Base-by-base conservation (phyloP, 768 basidiomycete species). In the Clitopilus hobsonii region DNA sequence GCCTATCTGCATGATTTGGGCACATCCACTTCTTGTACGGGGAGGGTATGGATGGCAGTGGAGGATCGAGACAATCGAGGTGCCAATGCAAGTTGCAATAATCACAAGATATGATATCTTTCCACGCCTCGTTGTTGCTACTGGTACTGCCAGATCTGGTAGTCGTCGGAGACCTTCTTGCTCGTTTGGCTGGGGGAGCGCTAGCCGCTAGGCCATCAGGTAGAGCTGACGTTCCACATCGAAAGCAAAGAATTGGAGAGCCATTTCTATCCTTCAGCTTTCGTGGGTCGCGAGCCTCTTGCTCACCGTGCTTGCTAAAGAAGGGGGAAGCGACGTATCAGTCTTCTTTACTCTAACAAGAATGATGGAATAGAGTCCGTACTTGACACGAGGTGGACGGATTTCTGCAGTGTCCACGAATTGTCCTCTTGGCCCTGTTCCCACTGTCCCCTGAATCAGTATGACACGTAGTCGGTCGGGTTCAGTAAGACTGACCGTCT, bases 1-100 rank as follows among this genome's bases (percentile, higher is more conserved):
- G 79, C 55, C 85, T 84, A 60, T 97, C 94, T n/a, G 85, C 86
- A 66, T 99, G 97, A 64, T 96, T 93, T 6, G 97, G 97, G 69
- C 97, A 99, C 94, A 96, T 97, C 95, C 96, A 99, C 69, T 95
- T 97, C 76, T 86, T 90, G 60, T 84, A 84, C 55, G 88, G 84
- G 11, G 88, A 80, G 2, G 97, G 97, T 81, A 98, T 86, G 36
- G 79, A 79, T 22, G 88, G 75, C 56, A 96, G 73, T 6, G 97
- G 97, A 14, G 96, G 97, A 62, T 92, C 88, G 25, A 98, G 76
- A 63, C 97, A 99, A 68, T 98, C 97, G 54, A 98, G 81, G 66
- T 99, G 97, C 91, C 96, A 99, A 67, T 95, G 91, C 45, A 96
- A 80, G 57, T 79, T 80, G 71, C 97, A 99, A 65, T 94, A 91